Conservation (phyloP, 192 early-diverging fungal species). For the Coemansia biformis region DNA sequence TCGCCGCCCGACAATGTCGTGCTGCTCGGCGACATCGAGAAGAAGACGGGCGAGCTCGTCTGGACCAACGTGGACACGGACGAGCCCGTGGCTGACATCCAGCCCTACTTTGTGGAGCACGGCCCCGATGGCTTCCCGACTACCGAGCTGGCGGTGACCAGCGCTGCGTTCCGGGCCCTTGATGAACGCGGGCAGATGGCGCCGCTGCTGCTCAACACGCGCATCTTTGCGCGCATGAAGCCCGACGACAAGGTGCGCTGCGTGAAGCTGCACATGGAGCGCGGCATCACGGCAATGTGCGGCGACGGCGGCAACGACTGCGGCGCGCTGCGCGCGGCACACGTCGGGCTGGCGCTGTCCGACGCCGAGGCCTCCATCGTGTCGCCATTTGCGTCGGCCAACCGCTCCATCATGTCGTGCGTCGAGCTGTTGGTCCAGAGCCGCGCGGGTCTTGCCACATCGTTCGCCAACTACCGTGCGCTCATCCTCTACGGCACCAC, state of each 20-base stretch:
- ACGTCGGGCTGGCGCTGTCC: constrained; percentile 74
- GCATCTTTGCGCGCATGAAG: constrained; percentile 76
- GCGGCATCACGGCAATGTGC: constrained; percentile 73
- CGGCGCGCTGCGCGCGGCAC: constrained; percentile 74
- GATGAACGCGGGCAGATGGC: constrained; percentile 45
- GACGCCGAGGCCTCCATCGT: constrained; percentile 79
- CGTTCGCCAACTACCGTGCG: constrained; percentile 62
- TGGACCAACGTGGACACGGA: constrained; percentile 60
- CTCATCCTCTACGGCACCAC: constrained; percentile 58
- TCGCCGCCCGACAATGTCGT: constrained; percentile 21
- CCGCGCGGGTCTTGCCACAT: constrained; percentile 56
- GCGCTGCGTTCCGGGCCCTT: constrained; percentile 59
- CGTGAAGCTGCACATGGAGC: constrained; percentile 70
- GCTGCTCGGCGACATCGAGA: constrained; percentile 54
- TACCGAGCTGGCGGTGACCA: constrained; percentile 67
- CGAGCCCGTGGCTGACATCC: constrained; percentile 23
- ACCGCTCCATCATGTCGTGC: constrained; percentile 61
- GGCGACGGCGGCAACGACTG: constrained; percentile 85
- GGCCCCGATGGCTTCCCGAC: constrained; percentile 19
- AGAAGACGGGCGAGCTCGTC: constrained; percentile 29
- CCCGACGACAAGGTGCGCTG: constrained; percentile 61
- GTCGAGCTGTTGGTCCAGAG: constrained; percentile 51
- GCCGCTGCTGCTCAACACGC: constrained; percentile 58
- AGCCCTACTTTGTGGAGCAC: constrained; percentile 7
- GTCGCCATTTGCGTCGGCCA: constrained; percentile 66